Evolutionary conservation across 2,329 filamentous ascomycete genomes (phyloP), one percentile per base, ranked within the genome.

Genomic region (Metarhizium humberi): DNA sequence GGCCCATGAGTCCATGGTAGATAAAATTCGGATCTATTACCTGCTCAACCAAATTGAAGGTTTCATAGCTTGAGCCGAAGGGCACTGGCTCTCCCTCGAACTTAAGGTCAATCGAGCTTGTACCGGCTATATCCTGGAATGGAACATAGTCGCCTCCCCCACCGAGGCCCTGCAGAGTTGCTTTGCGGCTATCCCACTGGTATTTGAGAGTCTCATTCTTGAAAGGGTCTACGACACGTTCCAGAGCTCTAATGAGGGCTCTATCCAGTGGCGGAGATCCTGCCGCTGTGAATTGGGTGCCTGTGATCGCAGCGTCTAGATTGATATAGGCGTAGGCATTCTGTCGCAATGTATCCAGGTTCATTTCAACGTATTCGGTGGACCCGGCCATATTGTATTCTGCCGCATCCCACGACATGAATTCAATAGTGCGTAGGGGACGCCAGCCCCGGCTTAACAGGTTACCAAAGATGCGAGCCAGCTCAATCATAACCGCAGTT

Each of bases 311-410:
- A 2, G 85, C 82, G 67, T 92, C 92, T 45, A 99, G 85, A 65
- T 99, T 99, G 60, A 99, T 78, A 65, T 99, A 99, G 10, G 88
- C 92, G 59, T 90, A 84, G 0, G 82, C 92, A 62, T 94, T 80
- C 18, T 80, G 75, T 46, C 89, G 86, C 6, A 99, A 77, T 20
- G 50, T 40, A 0, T 92, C 84, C 32, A 90, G 76, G 61, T 92
- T 86, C 50, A 88, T 86, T 72, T 99, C 94, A 49, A 99, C 94
- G 64, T 88, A 92, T 69, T 99, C 94, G 2, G 94, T 97, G 11
- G 90, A 95, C 8, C 94, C 94, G 56, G 96, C 88, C 49, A 94
- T 75, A 70, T 96, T 96, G 74, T 96, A 97, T 70, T 92, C 90
- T 62, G 87, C 87, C 4, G 83, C 94, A 69, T 99, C 94, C 94